These are phyloP conservation scores for Boletus edulis DNA, from an alignment of 768 basidiomycete species.

Conservation along the genomic window DNA sequence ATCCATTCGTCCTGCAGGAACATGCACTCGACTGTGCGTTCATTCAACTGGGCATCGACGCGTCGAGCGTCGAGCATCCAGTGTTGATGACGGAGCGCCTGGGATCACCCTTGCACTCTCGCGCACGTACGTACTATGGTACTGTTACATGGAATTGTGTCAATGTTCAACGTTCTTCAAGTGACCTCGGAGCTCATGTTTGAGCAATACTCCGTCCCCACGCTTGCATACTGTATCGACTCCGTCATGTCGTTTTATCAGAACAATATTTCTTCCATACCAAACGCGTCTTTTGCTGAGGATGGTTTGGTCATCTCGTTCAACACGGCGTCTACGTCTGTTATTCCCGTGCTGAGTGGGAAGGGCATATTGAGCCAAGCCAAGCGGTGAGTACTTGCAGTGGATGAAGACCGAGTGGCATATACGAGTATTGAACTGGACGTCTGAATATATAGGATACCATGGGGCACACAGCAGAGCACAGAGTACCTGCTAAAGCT, in stretches of 20 bases:
- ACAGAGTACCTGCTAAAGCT: conserved; percentile 92
- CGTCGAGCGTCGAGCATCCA: conserved; percentile 75
- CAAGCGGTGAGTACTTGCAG: conserved; percentile 63
- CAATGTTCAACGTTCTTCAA: conserved; percentile 28
- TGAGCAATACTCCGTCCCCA: conserved; percentile 86
- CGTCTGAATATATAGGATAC: conserved; percentile 60
- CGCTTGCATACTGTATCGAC: conserved; percentile 85
- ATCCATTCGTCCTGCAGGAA: conserved; percentile 60
- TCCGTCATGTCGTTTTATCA: conserved; percentile 91
- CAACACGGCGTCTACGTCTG: conserved; percentile 87
- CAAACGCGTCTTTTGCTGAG: conserved; percentile 39
- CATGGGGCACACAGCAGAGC: conserved; percentile 90
- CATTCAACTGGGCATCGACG: conserved; percentile 80
- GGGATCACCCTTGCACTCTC: conserved; percentile 83
- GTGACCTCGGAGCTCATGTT: conserved; percentile 97
- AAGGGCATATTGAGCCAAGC: conserved; percentile 81
- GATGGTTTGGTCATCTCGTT: conserved; percentile 90
- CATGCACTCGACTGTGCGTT: conserved; percentile 92
- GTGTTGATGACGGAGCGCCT: conserved; percentile 93
- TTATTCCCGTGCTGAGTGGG: conserved; percentile 84
- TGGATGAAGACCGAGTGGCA: background rate
- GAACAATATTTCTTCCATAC: conserved; percentile 49
- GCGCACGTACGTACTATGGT: conserved; percentile 59
- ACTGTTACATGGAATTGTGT: background rate
- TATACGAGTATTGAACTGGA: background rate